Base-by-base conservation (phyloP, 1,284 basidiomycete genomes). In the Fomitopsis schrenkii region DNA sequence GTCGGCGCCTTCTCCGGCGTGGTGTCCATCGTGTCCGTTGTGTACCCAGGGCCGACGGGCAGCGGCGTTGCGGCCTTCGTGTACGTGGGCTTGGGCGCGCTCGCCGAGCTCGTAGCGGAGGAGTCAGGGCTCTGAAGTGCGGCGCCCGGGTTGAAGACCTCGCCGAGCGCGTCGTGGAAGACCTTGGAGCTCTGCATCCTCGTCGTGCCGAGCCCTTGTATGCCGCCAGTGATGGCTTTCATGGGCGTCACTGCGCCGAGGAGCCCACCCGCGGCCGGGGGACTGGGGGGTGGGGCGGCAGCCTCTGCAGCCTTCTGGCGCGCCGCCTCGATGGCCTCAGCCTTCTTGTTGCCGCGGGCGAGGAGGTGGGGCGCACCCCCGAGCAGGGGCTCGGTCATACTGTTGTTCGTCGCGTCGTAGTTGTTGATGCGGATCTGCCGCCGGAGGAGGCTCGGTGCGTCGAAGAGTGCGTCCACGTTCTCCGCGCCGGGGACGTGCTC, bases 111-210 rank as follows among this genome's bases (percentile, higher is more conserved):
- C n/a, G 26, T 35, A 30, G 41, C 1, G 17, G 59, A 17, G 36
- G 44, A 15, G 3, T 30, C 28, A 2, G 46, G 28, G 48, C 15
- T 35, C 38, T 59, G 58, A 12, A 36, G n/a, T 14, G 38, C 41
- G 38, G 19, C 58, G 9, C 9, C n/a, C 9, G 58, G 52, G 42
- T 44, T 17, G 59, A 60, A 60, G 2, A 55, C 9, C 1, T 5
- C 26, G n/a, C 40, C 58, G 55, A 67, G 59, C 12, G 26, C 14
- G 36, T 63, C 42, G 63, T 68, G 67, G 35, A 59, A 26, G 22
- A 26, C 33, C 41, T 65, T 41, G 17, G 63, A 55, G 7, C 42
- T 12, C 22, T 42, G 26, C 59, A 62, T 60, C 50, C 63, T 61
- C 14, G 42, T 5, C n/a, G 45, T 48, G 56, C 62, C 67, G 7